These are phyloP conservation scores for Fraxinus quadrangulata DNA, from an alignment of 257 asterid genomes.

Conservation along the genomic window DNA sequence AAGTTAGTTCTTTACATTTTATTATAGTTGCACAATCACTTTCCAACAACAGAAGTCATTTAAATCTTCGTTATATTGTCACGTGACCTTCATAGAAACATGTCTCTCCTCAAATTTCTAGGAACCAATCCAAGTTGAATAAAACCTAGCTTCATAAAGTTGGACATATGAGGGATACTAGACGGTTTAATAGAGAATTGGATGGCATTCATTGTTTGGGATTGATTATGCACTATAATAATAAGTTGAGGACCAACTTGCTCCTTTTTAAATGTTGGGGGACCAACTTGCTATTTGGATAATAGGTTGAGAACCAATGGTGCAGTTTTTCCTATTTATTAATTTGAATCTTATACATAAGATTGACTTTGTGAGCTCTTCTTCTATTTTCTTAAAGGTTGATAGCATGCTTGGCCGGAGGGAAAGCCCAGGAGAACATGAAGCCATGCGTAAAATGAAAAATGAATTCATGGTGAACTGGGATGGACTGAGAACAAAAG, in stretches of 20 bases:
- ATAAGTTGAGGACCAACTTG: background rate
- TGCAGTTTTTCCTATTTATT: background rate
- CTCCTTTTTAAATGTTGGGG: background rate
- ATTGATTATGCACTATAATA: background rate
- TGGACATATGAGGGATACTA: background rate
- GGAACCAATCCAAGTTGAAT: background rate
- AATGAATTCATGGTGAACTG: constrained; percentile 58
- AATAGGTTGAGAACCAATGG: background rate
- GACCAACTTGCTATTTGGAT: background rate
- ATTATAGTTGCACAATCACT: background rate
- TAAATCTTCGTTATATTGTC: background rate
- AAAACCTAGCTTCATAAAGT: background rate
- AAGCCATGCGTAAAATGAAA: constrained; percentile 56
- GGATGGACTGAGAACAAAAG: constrained; percentile 58
- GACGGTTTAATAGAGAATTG: background rate
- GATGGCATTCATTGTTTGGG: background rate
- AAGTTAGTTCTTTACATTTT: background rate
- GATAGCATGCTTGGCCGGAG: constrained; percentile 56
- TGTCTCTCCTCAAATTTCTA: background rate
- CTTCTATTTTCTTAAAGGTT: constrained; percentile 38
- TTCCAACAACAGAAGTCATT: background rate
- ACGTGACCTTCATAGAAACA: background rate
- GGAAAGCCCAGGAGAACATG: constrained; percentile 50
- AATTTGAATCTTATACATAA: background rate
- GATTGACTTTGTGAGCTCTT: background rate